Conservation (phyloP, 345 rosid genomes). For the rapeseed (Brassica napus) region DNA sequence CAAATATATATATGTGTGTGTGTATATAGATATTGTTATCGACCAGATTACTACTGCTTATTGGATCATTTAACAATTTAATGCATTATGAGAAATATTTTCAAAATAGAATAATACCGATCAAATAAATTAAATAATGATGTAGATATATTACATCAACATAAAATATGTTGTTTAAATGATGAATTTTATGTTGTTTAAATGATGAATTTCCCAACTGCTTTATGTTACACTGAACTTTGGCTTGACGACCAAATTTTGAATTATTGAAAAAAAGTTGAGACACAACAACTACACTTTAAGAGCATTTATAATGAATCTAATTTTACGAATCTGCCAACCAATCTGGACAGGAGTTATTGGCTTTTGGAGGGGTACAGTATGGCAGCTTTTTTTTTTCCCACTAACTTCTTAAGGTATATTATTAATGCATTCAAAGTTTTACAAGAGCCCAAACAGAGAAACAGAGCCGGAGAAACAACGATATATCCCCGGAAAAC, state of each 20-base stretch:
- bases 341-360: background rate
- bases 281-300: conserved; percentile 23
- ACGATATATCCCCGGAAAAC: too few relatives aligned
- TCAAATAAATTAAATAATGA: background rate
- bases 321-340: conserved; percentile 9
- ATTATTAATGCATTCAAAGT: too few relatives aligned
- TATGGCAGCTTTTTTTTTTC: background rate
- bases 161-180: background rate
- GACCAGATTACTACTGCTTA: background rate
- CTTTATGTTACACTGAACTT: background rate
- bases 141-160: background rate
- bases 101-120: background rate
- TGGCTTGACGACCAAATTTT: background rate
- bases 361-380: background rate
- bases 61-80: background rate
- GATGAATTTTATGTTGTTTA: background rate
- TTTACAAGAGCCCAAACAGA: too few relatives aligned
- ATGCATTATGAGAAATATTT: background rate
- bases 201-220: background rate
- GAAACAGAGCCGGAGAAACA: too few relatives aligned
- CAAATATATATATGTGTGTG: too few relatives aligned
- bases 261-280: background rate
- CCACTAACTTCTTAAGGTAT: too few relatives aligned
- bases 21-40: too few relatives aligned
- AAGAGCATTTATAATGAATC: conserved; percentile 15